Conservation (phyloP, 1,284 basidiomycete genomes). For the Coniferiporia sulphurascens region DNA sequence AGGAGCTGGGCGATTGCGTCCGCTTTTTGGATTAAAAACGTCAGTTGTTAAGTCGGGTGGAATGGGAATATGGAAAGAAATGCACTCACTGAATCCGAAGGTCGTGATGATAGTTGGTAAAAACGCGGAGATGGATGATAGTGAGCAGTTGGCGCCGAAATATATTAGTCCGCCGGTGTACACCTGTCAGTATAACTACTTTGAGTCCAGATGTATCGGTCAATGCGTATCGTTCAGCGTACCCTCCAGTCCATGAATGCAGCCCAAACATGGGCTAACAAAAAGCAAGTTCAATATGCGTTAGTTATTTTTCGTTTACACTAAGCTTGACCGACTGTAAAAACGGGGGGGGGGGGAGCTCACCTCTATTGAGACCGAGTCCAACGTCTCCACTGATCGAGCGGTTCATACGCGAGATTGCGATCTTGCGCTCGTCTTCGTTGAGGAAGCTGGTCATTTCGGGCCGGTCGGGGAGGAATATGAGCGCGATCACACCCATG, state of each 20-base stretch:
- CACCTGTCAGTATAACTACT: slow-evolving; percentile 33
- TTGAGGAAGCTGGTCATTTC: slow-evolving; percentile 69
- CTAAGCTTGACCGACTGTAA: not conserved
- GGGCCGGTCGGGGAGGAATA: slow-evolving; percentile 72
- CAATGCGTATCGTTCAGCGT: slow-evolving; percentile 21
- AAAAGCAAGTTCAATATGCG: not conserved
- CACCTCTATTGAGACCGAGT: slow-evolving; percentile 62
- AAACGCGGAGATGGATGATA: slow-evolving; percentile 79
- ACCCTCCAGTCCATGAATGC: slow-evolving; percentile 74
- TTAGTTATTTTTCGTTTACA: too few relatives aligned
- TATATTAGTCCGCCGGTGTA: slow-evolving; percentile 65
- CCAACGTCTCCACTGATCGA: slow-evolving; percentile 65
- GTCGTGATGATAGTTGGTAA: slow-evolving; percentile 79
- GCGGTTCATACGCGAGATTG: slow-evolving; percentile 70
- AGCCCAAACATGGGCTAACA: slow-evolving; percentile 53
- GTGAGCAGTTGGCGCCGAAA: slow-evolving; percentile 74
- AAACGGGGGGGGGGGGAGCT: slow-evolving; percentile 14
- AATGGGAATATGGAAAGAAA: not conserved
- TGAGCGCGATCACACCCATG: slow-evolving; percentile 59
- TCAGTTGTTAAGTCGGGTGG: too few relatives aligned
- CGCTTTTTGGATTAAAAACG: slow-evolving; percentile 27
- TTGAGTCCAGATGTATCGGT: not conserved
- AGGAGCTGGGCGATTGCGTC: slow-evolving; percentile 57
- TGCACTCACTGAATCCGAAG: slow-evolving; percentile 50
- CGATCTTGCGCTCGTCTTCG: slow-evolving; percentile 68